phyloP scores from a whole-genome alignment of 129 eudicot species.

The Lactuca saligna region DNA sequence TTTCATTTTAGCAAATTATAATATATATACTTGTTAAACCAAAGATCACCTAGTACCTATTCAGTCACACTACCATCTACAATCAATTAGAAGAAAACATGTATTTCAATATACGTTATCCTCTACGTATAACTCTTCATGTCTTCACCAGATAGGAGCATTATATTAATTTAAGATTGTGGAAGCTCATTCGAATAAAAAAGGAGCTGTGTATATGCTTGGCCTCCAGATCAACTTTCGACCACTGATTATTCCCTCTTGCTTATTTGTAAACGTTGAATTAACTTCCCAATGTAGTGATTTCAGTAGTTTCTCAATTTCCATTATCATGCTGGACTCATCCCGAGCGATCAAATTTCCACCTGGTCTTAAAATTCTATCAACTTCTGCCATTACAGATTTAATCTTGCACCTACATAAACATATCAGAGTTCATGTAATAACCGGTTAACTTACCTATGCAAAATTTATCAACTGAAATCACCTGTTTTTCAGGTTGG shows the following conservation, averaged over 20 bases:
- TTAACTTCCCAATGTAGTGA: constrained; percentile 78
- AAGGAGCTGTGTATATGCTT: constrained; percentile 25
- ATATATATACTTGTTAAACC: background rate
- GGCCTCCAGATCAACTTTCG: constrained; percentile 74
- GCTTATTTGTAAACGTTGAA: constrained; percentile 44
- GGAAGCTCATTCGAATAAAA: constrained; percentile 22
- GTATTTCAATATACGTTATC: background rate
- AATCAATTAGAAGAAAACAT: background rate
- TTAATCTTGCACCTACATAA: constrained; percentile 58
- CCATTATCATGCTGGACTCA: constrained; percentile 47
- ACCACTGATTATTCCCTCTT: constrained; percentile 68
- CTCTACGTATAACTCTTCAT: background rate
- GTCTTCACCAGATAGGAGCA: background rate
- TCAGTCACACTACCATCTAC: background rate
- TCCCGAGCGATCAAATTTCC: constrained; percentile 74
- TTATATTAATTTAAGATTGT: background rate
- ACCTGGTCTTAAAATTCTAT: constrained; percentile 72
- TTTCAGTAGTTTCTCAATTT: constrained; percentile 54
- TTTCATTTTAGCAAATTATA: too few relatives aligned
- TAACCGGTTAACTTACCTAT: background rate
- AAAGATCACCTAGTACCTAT: background rate
- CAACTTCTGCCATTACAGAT: constrained; percentile 62
- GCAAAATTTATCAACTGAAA: constrained; percentile 1
- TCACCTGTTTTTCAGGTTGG: constrained; percentile 56
- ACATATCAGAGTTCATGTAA: constrained; percentile 2